Percentiles rank a stretch among this genome's conserved stretches.
These are phyloP conservation scores for Aspergillus novoparasiticus DNA, from an alignment of 2,329 filamentous ascomycete genomes.

Conservation along the genomic window DNA sequence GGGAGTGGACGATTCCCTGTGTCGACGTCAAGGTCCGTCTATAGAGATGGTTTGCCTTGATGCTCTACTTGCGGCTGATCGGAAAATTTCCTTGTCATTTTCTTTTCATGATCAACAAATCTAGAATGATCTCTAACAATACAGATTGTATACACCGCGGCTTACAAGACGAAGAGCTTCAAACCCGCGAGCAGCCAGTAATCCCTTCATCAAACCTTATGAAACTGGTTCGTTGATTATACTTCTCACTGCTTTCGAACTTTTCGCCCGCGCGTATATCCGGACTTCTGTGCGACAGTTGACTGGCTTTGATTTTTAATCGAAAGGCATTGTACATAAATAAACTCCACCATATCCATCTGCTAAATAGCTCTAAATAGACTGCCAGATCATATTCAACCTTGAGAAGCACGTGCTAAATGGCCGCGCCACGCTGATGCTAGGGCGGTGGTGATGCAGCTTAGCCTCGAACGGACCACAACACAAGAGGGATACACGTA, in stretches of 20 bases:
- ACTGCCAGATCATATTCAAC: neutral
- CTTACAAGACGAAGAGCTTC: neutral
- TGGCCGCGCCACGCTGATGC: neutral
- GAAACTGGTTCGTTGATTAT: neutral
- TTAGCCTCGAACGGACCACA: neutral
- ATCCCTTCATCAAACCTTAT: neutral
- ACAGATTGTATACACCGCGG: neutral
- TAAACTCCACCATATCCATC: neutral
- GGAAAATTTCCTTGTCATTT: neutral
- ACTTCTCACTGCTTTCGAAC: neutral
- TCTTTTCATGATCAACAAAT: neutral
- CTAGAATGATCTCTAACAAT: neutral
- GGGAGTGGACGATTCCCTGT: conserved; percentile 89
- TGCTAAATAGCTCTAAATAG: neutral
- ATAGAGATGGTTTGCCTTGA: conserved; percentile 40
- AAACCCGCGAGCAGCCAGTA: neutral
- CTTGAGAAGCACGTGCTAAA: neutral
- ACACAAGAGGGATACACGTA: neutral
- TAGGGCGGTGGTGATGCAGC: neutral
- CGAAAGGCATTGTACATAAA: neutral
- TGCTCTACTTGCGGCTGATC: neutral
- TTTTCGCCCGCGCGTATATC: neutral
- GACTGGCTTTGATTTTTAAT: neutral
- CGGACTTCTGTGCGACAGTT: neutral
- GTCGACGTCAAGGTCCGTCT: conserved; percentile 84